Evolutionary conservation across 1,284 basidiomycete species (phyloP), one percentile per base, ranked within the genome.

Genomic region (Thelephora terrestris): DNA sequence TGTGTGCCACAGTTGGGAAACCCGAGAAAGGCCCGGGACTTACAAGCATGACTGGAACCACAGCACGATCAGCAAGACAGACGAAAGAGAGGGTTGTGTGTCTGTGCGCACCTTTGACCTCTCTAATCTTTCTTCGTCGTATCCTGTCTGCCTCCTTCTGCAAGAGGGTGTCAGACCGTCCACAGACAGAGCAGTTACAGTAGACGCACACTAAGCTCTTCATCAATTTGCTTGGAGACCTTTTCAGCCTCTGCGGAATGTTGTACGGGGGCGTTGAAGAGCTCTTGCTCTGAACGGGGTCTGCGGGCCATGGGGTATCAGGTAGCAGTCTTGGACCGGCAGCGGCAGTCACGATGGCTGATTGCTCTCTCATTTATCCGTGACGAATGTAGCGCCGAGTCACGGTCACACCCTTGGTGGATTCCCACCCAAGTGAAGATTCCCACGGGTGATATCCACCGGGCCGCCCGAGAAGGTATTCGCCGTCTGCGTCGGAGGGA

Each of bases 161-260:
- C 39, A 39, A 17, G 48, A 16, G 35, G 27, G 23, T 43, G 46
- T 25, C 32, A 18, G 24, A 47, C 37, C 6, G 20, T 12, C 21
- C 34, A 43, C 32, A 50, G 7, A 45, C 1, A 18, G 14, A 40
- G 18, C 12, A 43, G 9, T 20, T 24, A 34, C 23, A 42, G 12
- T 32, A 32, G 34, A 61, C 73, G 47, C 49, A 83, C 83, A 67
- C 69, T 78, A 57, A 86, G 67, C 45, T 82, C 78, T 49, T 85
- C 81, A 62, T 87, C 85, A 58, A 87, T 87, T 57, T 68, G 65
- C 57, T 74, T 73, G 67, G 78, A 83, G 53, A 75, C 68, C 46
- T 71, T 71, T 34, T 67, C 58, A 4, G 81, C 76, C 47, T 75
- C 70, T 43, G 71, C 71, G 23, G 74, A 68, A 40, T 71, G 29